Percentiles rank a stretch among this genome's conserved stretches.
Conservation (phyloP, 2,329 filamentous ascomycete genomes). For the Didymella lethalis region DNA sequence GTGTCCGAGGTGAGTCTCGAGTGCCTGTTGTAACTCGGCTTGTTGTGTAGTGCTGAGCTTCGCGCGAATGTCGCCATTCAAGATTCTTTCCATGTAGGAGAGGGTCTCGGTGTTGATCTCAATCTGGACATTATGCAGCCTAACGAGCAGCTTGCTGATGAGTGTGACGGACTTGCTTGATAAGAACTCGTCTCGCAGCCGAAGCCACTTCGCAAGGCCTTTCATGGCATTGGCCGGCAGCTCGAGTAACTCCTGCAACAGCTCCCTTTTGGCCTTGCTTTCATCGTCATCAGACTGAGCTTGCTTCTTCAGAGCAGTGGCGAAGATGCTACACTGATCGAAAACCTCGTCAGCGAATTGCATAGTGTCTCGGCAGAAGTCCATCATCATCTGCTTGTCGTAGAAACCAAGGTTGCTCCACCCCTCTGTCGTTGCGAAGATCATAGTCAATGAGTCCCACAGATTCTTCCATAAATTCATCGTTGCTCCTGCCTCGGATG, state of each 20-base stretch:
- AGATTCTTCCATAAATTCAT: slow-evolving; percentile 82
- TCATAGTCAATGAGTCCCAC: slow-evolving; percentile 81
- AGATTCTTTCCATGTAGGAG: slow-evolving; percentile 70
- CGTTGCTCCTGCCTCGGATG: slow-evolving; percentile 70
- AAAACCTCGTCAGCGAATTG: slow-evolving; percentile 88
- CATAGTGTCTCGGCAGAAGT: slow-evolving; percentile 95
- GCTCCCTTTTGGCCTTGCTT: slow-evolving; percentile 41
- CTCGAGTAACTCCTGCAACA: slow-evolving; percentile 66
- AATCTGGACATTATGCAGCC: slow-evolving; percentile 79
- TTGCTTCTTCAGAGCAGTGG: slow-evolving; percentile 68
- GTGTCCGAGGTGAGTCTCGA: slow-evolving; percentile 62
- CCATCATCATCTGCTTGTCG: slow-evolving; percentile 76
- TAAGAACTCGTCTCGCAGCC: slow-evolving; percentile 86
- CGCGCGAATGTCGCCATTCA: slow-evolving; percentile 72
- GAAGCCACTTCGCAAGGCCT: slow-evolving; percentile 83
- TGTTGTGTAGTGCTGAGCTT: slow-evolving; percentile 84
- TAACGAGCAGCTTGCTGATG: slow-evolving; percentile 81
- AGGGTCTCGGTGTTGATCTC: slow-evolving; percentile 69
- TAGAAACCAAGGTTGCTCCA: slow-evolving; percentile 80
- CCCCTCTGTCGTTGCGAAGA: slow-evolving; percentile 81
- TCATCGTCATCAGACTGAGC: slow-evolving; percentile 46
- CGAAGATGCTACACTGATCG: slow-evolving; percentile 83
- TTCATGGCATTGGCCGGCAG: slow-evolving; percentile 71
- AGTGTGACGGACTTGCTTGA: slow-evolving; percentile 82
- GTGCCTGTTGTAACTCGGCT: slow-evolving; percentile 74